Percentiles rank a stretch among this genome's conserved stretches.
Evolutionary conservation across 75 land plant species (phyloP).

Genomic region (Cupressus sempervirens): DNA sequence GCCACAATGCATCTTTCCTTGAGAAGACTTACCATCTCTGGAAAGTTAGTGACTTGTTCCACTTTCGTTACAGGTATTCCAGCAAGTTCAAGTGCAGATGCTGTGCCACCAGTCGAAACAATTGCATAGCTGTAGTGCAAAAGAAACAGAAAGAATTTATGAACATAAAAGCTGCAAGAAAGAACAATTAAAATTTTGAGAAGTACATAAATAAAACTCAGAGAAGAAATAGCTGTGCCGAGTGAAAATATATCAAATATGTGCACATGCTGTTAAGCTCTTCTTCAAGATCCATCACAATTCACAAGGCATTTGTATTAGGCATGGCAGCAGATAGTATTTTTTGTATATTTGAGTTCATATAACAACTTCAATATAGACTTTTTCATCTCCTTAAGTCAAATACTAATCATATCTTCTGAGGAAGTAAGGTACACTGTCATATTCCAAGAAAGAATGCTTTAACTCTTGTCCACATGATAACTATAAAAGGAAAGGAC

Average conservation of each 20-base stretch:
- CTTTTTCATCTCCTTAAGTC: neutral
- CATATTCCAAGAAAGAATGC: neutral
- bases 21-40: slow-evolving; percentile 73
- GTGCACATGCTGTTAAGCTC: neutral
- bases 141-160: neutral
- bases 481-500: neutral
- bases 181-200: neutral
- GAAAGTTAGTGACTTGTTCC: slow-evolving; percentile 75
- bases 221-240: neutral
- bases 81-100: slow-evolving; percentile 58
- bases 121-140: slow-evolving; percentile 45
- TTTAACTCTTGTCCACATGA: neutral
- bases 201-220: neutral
- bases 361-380: neutral
- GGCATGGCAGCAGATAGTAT: neutral
- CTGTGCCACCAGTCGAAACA: slow-evolving; percentile 95
- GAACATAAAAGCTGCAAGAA: neutral
- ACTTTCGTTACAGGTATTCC: slow-evolving; percentile 79
- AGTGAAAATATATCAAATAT: neutral
- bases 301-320: neutral
- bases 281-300: neutral
- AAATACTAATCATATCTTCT: neutral
- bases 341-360: neutral
- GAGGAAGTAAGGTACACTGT: neutral
- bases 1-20: slow-evolving; percentile 4